Percentiles rank a stretch among this genome's conserved stretches.
Conservation (phyloP, 2,329 filamentous ascomycete species). For the Diplodia seriata region DNA sequence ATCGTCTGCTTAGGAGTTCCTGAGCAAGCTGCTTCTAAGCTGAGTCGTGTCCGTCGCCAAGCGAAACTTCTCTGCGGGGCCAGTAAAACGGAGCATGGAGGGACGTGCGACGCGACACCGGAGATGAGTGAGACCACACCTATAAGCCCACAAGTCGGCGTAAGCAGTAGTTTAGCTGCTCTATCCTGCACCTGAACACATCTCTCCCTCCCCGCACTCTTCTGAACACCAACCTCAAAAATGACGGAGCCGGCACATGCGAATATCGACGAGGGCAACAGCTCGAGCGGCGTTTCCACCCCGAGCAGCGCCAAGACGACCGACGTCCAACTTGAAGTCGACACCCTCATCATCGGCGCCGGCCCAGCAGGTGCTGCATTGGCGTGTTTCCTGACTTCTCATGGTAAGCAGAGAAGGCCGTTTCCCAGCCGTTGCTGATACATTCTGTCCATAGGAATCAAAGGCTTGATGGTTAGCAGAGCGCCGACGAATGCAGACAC, state of each 20-base stretch:
- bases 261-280: neutral
- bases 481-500: conserved; percentile 61
- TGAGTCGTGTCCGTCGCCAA: conserved; percentile 5
- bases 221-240: neutral
- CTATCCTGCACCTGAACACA: neutral
- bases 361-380: conserved; percentile 63
- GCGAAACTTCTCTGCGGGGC: conserved; percentile 13
- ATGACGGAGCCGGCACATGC: neutral
- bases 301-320: neutral
- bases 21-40: conserved; percentile 1
- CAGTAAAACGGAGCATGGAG: neutral
- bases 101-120: conserved; percentile 3
- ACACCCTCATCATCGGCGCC: conserved; percentile 59
- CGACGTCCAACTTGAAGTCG: conserved; percentile 46
- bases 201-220: too few species aligned
- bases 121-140: neutral
- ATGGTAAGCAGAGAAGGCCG: conserved; percentile 48
- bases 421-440: neutral
- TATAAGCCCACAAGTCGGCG: neutral
- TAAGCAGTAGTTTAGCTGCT: neutral
- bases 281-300: neutral
- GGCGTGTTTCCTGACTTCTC: conserved; percentile 60
- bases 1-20: conserved; percentile 6
- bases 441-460: conserved; percentile 48
- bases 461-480: conserved; percentile 61